Base-by-base conservation (phyloP, 2,329 filamentous ascomycete genomes). In the Microdochium nivale region DNA sequence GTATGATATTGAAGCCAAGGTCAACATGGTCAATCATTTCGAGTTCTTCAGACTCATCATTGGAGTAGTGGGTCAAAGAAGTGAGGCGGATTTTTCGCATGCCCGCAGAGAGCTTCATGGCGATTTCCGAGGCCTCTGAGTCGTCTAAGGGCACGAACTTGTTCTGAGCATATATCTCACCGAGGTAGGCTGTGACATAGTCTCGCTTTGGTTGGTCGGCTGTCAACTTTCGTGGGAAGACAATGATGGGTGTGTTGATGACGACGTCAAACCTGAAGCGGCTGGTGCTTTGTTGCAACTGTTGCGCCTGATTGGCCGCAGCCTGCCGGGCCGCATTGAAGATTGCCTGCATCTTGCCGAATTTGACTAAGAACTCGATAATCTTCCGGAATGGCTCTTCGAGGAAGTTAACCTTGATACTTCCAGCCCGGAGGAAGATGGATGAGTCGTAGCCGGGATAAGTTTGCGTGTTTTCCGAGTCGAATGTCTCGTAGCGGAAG, bases 351-450 rank as follows among this genome's bases (percentile, higher is more conserved):
- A 99, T 99, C 70, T 95, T 96, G 54, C 95, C 94, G 66, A 99
- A 99, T 62, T 99, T 99, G 66, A 99, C 90, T 44, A 95, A 76
- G 68, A 99, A 99, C 59, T 95, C 89, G 68, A 99, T 89, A 57
- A 99, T 97, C 70, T 97, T 97, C 50, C 94, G 84, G 75, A 97
- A 96, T 0, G 94, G 94, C 67, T 99, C 95, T 55, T 96, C 92
- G 3, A 97, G 73, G 66, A 99, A 99, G 66, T 96, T 97, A 65
- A 99, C 78, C 70, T 95, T 97, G 67, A 99, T 86, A 0, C 94
- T 99, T 1, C 94, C 94, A 19, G 94, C 92, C 33, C 92, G 84
- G 11, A 99, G 75, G 62, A 84, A 95, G 27, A 99, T 84, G 1
- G 91, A 92, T 14, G 89, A 94, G 64, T 97, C 92, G 62, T 97